Conservation (phyloP, 352 stramenopile genomes). For the Thraustochytrium sp. region DNA sequence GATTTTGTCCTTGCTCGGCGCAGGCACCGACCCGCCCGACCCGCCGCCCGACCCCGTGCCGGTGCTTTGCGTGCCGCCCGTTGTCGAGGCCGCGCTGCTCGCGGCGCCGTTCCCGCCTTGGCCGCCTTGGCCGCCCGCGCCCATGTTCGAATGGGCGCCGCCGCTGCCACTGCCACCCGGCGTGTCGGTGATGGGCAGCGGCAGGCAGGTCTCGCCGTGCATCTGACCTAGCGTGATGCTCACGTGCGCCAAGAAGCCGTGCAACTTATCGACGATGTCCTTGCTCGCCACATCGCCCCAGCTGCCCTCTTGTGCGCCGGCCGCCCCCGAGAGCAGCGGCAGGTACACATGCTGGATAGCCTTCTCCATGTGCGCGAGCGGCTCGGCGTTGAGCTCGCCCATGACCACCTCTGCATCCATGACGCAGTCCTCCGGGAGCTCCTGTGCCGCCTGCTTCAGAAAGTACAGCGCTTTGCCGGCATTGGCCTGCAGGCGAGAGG, state of each 20-base stretch:
- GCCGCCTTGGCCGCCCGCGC: too few relatives aligned
- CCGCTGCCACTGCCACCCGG: conserved; percentile 54
- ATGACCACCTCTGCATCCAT: conserved; percentile 61
- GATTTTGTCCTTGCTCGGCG: conserved; percentile 76
- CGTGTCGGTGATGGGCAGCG: conserved; percentile 80
- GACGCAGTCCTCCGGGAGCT: conserved; percentile 49
- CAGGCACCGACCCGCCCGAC: not conserved
- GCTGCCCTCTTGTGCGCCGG: conserved; percentile 78
- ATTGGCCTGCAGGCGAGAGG: conserved; percentile 63
- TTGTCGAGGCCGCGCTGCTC: not conserved
- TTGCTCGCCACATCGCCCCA: conserved; percentile 93
- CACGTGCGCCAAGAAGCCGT: conserved; percentile 89
- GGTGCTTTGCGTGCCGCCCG: too few relatives aligned
- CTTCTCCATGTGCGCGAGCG: conserved; percentile 89
- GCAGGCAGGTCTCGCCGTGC: conserved; percentile 92
- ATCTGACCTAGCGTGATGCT: conserved; percentile 93
- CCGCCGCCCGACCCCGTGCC: too few relatives aligned
- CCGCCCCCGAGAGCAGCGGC: conserved; percentile 82
- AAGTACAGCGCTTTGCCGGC: conserved; percentile 74
- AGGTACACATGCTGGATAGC: conserved; percentile 89
- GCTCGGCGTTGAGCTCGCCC: conserved; percentile 76
- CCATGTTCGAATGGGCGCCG: conserved; percentile 60
- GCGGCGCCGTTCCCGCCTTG: too few relatives aligned
- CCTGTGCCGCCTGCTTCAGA: conserved; percentile 70
- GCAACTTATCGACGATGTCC: conserved; percentile 93